phyloP scores from a whole-genome alignment of 177 flowering plant species.

The Vitis hybrid region DNA sequence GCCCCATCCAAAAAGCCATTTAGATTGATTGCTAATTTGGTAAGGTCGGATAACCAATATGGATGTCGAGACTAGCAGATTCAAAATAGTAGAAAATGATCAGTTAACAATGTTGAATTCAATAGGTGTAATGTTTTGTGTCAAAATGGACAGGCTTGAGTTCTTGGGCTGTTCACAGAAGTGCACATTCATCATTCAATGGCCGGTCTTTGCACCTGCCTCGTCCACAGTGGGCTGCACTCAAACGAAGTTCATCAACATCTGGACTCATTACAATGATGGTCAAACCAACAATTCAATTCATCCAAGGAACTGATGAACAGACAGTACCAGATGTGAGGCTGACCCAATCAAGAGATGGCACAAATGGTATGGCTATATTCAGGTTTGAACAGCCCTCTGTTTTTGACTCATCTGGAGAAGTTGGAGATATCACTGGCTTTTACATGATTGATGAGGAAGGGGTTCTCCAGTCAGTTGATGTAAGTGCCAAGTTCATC shows the following conservation, averaged over 20 bases:
- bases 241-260: slow-evolving; percentile 18
- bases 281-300: slow-evolving; percentile 85
- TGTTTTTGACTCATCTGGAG: slow-evolving; percentile 83
- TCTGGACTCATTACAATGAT: slow-evolving; percentile 44
- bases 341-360: slow-evolving; percentile 89
- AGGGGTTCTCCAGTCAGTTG: slow-evolving; percentile 81
- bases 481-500: slow-evolving; percentile 86
- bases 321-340: slow-evolving; percentile 87
- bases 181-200: slow-evolving; percentile 51
- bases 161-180: slow-evolving; percentile 31
- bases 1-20: too few relatives aligned
- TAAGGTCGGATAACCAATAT: neutral
- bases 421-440: slow-evolving; percentile 93
- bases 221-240: slow-evolving; percentile 13
- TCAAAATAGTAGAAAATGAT: neutral
- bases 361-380: slow-evolving; percentile 86
- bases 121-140: neutral
- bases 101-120: neutral
- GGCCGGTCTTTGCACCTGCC: slow-evolving; percentile 52
- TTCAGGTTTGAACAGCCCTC: slow-evolving; percentile 86
- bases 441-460: slow-evolving; percentile 98
- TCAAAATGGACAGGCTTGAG: slow-evolving; percentile 34
- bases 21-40: neutral
- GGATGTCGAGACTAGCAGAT: neutral
- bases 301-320: slow-evolving; percentile 93